Percentiles rank a stretch among this genome's conserved stretches.
These are phyloP conservation scores for Erigeron canadensis DNA, from an alignment of 129 eudicot species.

Conservation along the genomic window DNA sequence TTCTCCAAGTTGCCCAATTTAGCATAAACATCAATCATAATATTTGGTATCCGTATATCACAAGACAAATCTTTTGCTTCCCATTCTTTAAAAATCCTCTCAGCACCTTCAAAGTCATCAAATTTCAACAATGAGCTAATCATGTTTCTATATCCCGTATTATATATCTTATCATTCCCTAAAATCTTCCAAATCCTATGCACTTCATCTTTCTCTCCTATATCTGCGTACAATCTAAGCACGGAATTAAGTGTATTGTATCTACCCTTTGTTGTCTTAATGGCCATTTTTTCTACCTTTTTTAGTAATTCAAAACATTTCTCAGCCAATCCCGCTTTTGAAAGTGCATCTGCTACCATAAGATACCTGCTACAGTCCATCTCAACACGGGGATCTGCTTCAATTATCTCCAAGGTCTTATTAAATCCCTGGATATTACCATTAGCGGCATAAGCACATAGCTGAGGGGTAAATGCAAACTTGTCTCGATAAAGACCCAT, in stretches of 20 bases:
- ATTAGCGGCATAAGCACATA: slow-evolving; percentile 44
- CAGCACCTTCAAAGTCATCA: slow-evolving; percentile 58
- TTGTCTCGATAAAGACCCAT: slow-evolving; percentile 35
- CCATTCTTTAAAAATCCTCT: slow-evolving; percentile 55
- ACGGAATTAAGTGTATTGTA: slow-evolving; percentile 19
- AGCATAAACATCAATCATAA: slow-evolving; percentile 44
- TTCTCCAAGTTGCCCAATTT: slow-evolving; percentile 38
- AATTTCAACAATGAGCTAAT: slow-evolving; percentile 46
- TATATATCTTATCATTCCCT: slow-evolving; percentile 35
- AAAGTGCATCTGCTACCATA: slow-evolving; percentile 37
- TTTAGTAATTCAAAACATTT: slow-evolving; percentile 41
- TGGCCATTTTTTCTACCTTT: slow-evolving; percentile 30
- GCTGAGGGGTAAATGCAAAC: slow-evolving; percentile 23
- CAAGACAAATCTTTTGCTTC: slow-evolving; percentile 33
- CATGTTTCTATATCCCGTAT: slow-evolving; percentile 49
- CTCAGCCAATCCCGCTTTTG: slow-evolving; percentile 42
- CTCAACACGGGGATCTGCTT: slow-evolving; percentile 34
- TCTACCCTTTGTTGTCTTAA: slow-evolving; percentile 13
- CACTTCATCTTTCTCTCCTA: slow-evolving; percentile 53
- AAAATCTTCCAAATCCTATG: slow-evolving; percentile 49
- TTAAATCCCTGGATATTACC: slow-evolving; percentile 49
- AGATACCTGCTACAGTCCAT: slow-evolving; percentile 31
- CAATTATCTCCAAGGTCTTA: slow-evolving; percentile 32
- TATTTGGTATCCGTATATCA: slow-evolving; percentile 48
- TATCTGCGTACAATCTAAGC: slow-evolving; percentile 31